phyloP scores from a whole-genome alignment of 2,329 filamentous ascomycete genomes.

The Botrytis squamosa region DNA sequence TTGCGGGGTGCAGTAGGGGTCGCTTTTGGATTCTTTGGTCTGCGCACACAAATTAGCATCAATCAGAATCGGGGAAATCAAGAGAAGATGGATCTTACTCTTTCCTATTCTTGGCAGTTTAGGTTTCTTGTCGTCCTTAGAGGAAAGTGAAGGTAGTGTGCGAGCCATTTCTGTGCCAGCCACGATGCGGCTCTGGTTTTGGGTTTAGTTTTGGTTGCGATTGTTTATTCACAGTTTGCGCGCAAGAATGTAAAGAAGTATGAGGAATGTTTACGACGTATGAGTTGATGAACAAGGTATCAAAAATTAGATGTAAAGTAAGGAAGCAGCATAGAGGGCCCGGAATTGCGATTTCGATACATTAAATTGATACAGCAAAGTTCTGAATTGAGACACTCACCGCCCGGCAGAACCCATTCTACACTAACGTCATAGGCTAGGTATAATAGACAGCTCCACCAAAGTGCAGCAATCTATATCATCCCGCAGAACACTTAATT shows the following conservation, averaged over 20 bases:
- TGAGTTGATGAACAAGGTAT: background rate
- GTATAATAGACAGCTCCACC: background rate
- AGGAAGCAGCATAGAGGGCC: background rate
- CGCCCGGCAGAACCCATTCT: slow-evolving; percentile 13
- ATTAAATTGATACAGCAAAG: background rate
- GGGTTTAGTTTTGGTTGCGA: background rate
- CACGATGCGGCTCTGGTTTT: background rate
- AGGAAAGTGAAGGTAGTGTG: slow-evolving; percentile 17
- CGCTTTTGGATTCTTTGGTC: slow-evolving; percentile 38
- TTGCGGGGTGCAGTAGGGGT: slow-evolving; percentile 38
- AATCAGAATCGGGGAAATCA: slow-evolving; percentile 23
- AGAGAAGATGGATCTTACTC: slow-evolving; percentile 26
- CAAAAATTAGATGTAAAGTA: background rate
- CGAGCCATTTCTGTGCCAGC: background rate
- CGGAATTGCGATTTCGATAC: background rate
- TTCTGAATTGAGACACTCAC: slow-evolving; percentile 1
- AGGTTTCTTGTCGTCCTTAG: background rate
- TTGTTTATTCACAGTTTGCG: background rate
- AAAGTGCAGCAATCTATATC: background rate
- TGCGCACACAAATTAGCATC: slow-evolving; percentile 20
- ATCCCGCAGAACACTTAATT: background rate
- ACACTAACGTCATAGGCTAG: slow-evolving; percentile 16
- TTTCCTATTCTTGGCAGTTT: slow-evolving; percentile 11
- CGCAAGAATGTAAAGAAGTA: accelerated
- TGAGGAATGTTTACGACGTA: no score